Base-by-base conservation (phyloP, 306 rosid genomes). In the Heteromeles arbutifolia region DNA sequence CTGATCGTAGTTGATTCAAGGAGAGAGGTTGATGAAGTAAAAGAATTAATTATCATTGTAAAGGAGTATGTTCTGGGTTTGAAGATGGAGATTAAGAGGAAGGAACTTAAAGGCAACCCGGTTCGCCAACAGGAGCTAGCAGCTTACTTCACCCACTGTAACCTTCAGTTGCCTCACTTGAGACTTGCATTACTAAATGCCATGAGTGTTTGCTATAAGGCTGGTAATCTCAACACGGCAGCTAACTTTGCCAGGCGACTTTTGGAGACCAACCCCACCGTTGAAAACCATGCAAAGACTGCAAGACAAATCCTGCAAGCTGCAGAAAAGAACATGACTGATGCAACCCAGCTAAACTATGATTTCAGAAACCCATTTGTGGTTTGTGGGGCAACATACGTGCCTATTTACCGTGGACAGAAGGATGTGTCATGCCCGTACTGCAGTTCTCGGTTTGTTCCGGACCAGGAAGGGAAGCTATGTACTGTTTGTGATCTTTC, bases 1-100 rank as follows among this genome's bases (percentile, higher is more conserved):
- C 79, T 92, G 77, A 78, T 92, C 8, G 89, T 92, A 1, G 97
- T 92, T 5, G 97, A 92, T 72, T 82, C 97, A 53, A 90, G 97
- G 84, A 92, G 97, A 80, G 97, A 92, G 74, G 97, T 92, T 8
- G 97, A 92, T 83, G 97, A 92, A 63, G 92, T 92, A 73, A 92
- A 92, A 88, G 97, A 92, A 70, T 70, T 92, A 75, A 82, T 92
- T 39, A 80, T 90, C 56, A 87, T 92, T 37, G 92, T 92, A 24
- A 92, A 88, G 65, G 97, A 92, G 70, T 92, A 92, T 80, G 92
- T 88, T 77, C 75, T 90, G 80, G 96, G 87, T 76, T 83, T 90
- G 84, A 84, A 87, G 73, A 88, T 92, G 86, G 97, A 92, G 83
- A 88, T 90, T 54, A 90, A 86, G 75, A 90, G 96, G 84, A 84